Percentiles rank a stretch among this genome's conserved stretches.
Conservation (phyloP, 768 basidiomycete species). For the Boletus rubroflammeus region DNA sequence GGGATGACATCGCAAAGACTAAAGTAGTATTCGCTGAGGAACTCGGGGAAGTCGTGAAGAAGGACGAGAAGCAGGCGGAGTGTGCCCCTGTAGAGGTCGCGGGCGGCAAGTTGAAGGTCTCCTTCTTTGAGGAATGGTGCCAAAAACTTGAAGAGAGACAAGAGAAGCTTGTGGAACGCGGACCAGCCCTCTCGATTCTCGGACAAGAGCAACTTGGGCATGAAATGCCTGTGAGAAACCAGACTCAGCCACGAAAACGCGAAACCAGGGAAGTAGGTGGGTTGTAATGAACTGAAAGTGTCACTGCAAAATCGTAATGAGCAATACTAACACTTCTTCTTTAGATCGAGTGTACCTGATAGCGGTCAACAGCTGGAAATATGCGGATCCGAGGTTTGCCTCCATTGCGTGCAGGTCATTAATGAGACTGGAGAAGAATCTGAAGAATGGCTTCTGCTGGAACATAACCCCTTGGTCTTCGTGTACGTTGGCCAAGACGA, state of each 20-base stretch:
- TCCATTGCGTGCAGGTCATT: conserved; percentile 90
- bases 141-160: conserved; percentile 94
- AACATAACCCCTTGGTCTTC: conserved; percentile 90
- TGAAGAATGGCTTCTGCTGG: conserved; percentile 96
- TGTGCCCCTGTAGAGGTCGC: conserved; percentile 87
- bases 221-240: conserved; percentile 93
- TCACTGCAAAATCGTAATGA: conserved; percentile 51
- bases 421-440: conserved; percentile 95
- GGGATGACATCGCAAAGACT: conserved; percentile 93
- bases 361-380: conserved; percentile 83
- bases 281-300: conserved; percentile 93
- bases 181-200: conserved; percentile 96
- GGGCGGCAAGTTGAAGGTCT: conserved; percentile 73
- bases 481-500: conserved; percentile 91
- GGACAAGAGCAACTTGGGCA: conserved; percentile 88
- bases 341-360: conserved; percentile 57
- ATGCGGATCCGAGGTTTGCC: conserved; percentile 78
- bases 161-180: conserved; percentile 89
- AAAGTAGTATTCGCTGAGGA: conserved; percentile 95
- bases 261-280: conserved; percentile 95
- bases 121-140: conserved; percentile 84
- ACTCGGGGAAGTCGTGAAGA: conserved; percentile 98
- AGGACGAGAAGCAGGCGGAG: conserved; percentile 90
- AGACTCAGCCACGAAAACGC: conserved; percentile 98
- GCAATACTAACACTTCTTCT: neutral